A percentile compares a stretch with the other conserved stretches of the same genome.
Conservation (phyloP, 2,329 filamentous ascomycete species). For the Endoconidiophora laricicola region DNA sequence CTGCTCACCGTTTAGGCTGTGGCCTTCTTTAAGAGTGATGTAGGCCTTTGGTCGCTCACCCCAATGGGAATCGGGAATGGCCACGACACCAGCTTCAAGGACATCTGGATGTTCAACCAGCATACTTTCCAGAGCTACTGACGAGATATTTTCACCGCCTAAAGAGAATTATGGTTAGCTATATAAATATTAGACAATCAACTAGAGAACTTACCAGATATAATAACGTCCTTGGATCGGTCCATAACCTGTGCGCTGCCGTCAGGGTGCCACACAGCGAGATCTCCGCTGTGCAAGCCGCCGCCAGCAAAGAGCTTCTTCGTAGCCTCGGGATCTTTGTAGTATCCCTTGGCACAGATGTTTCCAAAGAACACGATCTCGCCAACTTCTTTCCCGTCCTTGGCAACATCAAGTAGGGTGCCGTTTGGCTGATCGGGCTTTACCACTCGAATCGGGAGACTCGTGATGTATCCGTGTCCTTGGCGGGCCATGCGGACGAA, state of each 20-base stretch:
- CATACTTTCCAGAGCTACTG: slow-evolving; percentile 79
- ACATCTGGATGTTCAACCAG: slow-evolving; percentile 76
- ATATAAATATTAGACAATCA: background rate
- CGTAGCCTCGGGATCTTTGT: slow-evolving; percentile 76
- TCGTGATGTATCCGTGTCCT: slow-evolving; percentile 79
- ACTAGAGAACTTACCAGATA: slow-evolving; percentile 46
- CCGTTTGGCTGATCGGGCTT: slow-evolving; percentile 58
- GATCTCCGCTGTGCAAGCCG: slow-evolving; percentile 72
- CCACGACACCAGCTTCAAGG: slow-evolving; percentile 81
- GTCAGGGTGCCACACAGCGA: slow-evolving; percentile 86
- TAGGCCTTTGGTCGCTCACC: slow-evolving; percentile 93
- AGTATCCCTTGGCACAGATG: slow-evolving; percentile 82
- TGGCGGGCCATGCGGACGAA: slow-evolving; percentile 86
- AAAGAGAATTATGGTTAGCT: slow-evolving; percentile 7
- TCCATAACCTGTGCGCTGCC: slow-evolving; percentile 85
- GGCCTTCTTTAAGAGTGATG: slow-evolving; percentile 61
- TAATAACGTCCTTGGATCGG: slow-evolving; percentile 94
- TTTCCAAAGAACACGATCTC: slow-evolving; percentile 73
- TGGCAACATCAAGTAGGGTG: slow-evolving; percentile 28
- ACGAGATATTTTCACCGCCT: slow-evolving; percentile 96
- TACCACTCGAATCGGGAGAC: slow-evolving; percentile 64
- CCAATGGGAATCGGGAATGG: slow-evolving; percentile 78
- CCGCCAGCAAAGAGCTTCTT: slow-evolving; percentile 75
- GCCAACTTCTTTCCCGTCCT: slow-evolving; percentile 32
- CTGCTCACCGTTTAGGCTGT: slow-evolving; percentile 36